These are phyloP conservation scores for Acanthamoeba castellanii DNA, from an alignment of 208 protist genomes.

Conservation along the genomic window DNA sequence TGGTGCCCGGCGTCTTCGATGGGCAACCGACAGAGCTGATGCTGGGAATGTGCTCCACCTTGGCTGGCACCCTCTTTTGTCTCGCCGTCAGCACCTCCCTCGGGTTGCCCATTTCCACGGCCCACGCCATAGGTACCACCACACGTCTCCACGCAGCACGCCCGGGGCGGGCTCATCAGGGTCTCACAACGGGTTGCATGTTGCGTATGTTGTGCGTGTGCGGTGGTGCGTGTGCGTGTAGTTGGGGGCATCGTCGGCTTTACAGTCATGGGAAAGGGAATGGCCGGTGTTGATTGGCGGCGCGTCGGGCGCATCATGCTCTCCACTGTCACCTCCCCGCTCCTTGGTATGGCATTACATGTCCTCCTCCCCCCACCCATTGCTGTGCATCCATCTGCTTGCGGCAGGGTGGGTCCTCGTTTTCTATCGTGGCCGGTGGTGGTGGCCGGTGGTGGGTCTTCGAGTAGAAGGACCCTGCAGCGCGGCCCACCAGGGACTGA, in stretches of 20 bases:
- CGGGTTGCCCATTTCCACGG: conserved; percentile 6
- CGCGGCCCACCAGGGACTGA: too few relatives aligned
- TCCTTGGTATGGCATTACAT: conserved; percentile 11
- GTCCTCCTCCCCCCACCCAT: neutral
- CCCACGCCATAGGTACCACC: neutral
- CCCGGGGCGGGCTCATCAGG: neutral
- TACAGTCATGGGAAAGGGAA: conserved; percentile 59
- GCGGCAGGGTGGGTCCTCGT: neutral
- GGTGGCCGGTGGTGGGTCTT: too few relatives aligned
- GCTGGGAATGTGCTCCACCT: conserved; percentile 45
- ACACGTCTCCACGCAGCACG: neutral
- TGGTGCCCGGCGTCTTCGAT: conserved; percentile 15
- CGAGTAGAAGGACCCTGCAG: too few relatives aligned
- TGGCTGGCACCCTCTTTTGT: conserved; percentile 9
- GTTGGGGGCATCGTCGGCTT: conserved; percentile 76
- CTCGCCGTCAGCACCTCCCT: conserved; percentile 18
- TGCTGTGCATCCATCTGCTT: neutral
- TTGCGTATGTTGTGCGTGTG: neutral
- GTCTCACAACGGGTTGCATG: neutral
- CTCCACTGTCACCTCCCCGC: conserved; percentile 41
- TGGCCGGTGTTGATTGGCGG: conserved; percentile 53
- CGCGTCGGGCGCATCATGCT: conserved; percentile 11
- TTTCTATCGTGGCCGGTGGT: neutral
- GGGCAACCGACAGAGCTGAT: conserved; percentile 35
- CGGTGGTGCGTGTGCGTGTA: neutral